Base-by-base conservation (phyloP, 257 asterid species). In the Solanum okadae region DNA sequence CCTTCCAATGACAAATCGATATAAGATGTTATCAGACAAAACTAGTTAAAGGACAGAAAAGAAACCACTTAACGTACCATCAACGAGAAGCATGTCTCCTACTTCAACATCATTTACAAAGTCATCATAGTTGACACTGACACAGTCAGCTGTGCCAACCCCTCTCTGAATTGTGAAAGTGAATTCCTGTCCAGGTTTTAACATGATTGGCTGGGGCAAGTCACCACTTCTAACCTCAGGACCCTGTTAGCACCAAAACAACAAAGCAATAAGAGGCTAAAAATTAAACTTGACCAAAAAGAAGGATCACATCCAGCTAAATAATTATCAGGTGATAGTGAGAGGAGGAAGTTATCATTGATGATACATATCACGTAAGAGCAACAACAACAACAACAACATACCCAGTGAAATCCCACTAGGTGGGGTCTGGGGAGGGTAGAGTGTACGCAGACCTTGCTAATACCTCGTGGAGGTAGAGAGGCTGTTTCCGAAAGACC, bases 161-260 rank as follows among this genome's bases (percentile, higher is more conserved):
- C 99, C 99, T 91, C 99, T 95, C 88, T 65, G 93, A 92, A 97
- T 97, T 85, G 99, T 97, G 93, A 97, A 96, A 84, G 99, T 96
- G 89, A 96, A 97, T 88, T 96, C 99, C 90, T 97, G 98, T 86
- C 99, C 99, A 84, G 95, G 75, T 82, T 76, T 84, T 91, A 97
- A 90, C 29, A 34, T 93, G 90, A 95, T 93, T 42, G 99, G 99
- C 88, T 97, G 99, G 72, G 99, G 99, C 91, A 97, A 96, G 90
- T 97, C 99, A 22, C 99, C 99, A 88, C 99, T 96, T 89, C 99
- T 94, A 88, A 97, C 99, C 94, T 97, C 99, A 87, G 99, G 99
- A 87, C 99, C 99, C 99, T 97, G 98, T 88, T 91, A 93, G 79
- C 85, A 89, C 68, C 34, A 90, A 84, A 86, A 72, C 83, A 83